Percentiles rank a stretch among this genome's conserved stretches.
These are phyloP conservation scores for Colletotrichum plurivorum DNA, from an alignment of 2,329 filamentous ascomycete species.

Conservation along the genomic window DNA sequence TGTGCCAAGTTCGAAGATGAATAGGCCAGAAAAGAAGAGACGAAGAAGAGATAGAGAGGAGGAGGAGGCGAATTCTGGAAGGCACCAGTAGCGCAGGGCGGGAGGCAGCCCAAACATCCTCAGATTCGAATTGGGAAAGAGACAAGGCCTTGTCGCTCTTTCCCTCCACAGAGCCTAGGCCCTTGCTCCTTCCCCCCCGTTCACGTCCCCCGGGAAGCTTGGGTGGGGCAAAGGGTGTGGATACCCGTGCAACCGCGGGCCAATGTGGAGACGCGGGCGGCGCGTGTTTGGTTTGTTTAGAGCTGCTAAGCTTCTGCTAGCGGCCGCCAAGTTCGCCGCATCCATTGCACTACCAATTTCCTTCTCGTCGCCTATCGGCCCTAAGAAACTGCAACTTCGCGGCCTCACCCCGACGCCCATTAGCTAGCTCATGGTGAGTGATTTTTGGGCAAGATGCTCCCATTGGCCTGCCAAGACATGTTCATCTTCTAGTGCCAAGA, in stretches of 20 bases:
- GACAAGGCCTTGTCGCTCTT: neutral
- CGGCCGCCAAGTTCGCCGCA: constrained; percentile 35
- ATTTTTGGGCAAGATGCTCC: constrained; percentile 32
- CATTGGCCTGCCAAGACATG: constrained; percentile 37
- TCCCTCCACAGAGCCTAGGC: neutral
- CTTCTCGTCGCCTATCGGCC: constrained; percentile 18
- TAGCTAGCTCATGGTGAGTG: neutral
- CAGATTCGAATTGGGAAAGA: neutral
- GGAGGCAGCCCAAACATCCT: constrained; percentile 19
- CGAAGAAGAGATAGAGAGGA: neutral
- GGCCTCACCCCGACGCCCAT: neutral
- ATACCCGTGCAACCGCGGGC: neutral
- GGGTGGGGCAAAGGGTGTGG: neutral
- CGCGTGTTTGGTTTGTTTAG: constrained; percentile 38
- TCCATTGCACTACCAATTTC: constrained; percentile 32
- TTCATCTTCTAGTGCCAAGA: constrained; percentile 22
- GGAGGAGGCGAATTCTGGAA: too few species aligned
- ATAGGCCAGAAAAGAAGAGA: constrained; percentile 10
- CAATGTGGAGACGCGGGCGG: neutral
- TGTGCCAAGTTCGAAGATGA: neutral
- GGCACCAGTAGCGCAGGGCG: neutral
- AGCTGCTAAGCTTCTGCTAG: constrained; percentile 41
- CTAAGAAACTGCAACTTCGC: constrained; percentile 34
- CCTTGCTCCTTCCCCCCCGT: constrained; percentile 7
- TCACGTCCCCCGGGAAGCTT: constrained; percentile 14